Conservation (phyloP, 345 rosid genomes). For the Zanthoxylum bungeanum region DNA sequence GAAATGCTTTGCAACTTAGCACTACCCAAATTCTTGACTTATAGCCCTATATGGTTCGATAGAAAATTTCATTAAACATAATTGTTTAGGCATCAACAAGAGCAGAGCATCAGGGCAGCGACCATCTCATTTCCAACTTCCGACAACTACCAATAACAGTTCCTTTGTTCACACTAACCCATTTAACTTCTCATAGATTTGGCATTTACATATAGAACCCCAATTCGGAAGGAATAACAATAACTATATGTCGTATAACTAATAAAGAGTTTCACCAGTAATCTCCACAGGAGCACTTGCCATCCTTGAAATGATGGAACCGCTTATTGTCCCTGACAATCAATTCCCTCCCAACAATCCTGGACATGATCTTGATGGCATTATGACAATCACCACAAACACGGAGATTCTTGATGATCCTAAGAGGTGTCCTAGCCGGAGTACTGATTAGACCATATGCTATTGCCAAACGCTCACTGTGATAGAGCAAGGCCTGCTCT, state of each 20-base stretch:
- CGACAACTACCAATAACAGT: constrained; percentile 2
- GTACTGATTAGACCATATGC: constrained; percentile 79
- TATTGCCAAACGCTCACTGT: constrained; percentile 77
- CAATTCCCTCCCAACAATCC: constrained; percentile 65
- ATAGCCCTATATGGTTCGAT: too few species aligned
- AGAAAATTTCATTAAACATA: not conserved
- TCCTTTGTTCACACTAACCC: not conserved
- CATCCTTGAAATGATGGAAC: constrained; percentile 65
- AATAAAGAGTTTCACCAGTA: constrained; percentile 38
- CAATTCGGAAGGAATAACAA: not conserved
- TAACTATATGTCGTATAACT: not conserved
- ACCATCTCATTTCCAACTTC: constrained; percentile 1
- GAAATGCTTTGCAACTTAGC: too few species aligned
- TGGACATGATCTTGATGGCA: constrained; percentile 82
- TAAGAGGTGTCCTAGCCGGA: constrained; percentile 58
- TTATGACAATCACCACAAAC: constrained; percentile 79
- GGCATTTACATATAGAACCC: constrained; percentile 27
- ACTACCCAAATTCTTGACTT: too few species aligned
- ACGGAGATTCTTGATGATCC: constrained; percentile 77
- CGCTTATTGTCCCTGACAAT: constrained; percentile 80
- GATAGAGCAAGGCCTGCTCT: constrained; percentile 75
- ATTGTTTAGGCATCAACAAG: not conserved
- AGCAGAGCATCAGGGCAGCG: constrained; percentile 3
- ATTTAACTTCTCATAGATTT: not conserved
- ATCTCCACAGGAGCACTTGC: constrained; percentile 59